phyloP scores from a whole-genome alignment of 2,329 filamentous ascomycete species.

The Cytospora chrysosperma region DNA sequence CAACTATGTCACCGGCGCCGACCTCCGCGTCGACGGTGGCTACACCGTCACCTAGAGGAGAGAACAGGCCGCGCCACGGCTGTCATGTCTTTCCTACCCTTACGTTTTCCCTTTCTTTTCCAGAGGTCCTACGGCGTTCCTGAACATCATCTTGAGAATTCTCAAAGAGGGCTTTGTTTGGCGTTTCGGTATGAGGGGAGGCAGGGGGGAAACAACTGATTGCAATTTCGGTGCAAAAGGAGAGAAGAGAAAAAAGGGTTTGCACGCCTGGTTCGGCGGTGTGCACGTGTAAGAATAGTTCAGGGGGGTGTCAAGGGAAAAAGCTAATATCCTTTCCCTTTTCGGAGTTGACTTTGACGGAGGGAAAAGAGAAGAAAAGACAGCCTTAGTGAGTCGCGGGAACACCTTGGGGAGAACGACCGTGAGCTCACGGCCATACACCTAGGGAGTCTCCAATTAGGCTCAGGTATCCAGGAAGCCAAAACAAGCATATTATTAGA shows the following conservation, averaged over 20 bases:
- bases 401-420: neutral
- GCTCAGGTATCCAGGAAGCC: neutral
- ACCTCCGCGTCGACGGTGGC: conserved; percentile 82
- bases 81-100: neutral
- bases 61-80: conserved; percentile 65
- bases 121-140: too few species aligned
- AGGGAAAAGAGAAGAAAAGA: neutral
- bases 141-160: neutral
- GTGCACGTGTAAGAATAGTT: neutral
- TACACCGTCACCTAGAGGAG: conserved; percentile 74
- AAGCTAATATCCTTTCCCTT: neutral
- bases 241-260: neutral
- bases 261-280: neutral
- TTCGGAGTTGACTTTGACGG: neutral
- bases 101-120: neutral
- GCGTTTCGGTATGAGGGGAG: neutral
- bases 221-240: neutral
- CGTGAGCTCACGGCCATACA: neutral
- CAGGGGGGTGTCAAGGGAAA: neutral
- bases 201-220: neutral
- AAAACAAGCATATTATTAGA: neutral
- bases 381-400: neutral
- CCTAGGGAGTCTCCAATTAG: neutral
- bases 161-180: neutral
- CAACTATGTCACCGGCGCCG: conserved; percentile 66